These are phyloP conservation scores for Fonsecaea multimorphosa DNA, from an alignment of 2,329 filamentous ascomycete genomes.

Conservation along the genomic window DNA sequence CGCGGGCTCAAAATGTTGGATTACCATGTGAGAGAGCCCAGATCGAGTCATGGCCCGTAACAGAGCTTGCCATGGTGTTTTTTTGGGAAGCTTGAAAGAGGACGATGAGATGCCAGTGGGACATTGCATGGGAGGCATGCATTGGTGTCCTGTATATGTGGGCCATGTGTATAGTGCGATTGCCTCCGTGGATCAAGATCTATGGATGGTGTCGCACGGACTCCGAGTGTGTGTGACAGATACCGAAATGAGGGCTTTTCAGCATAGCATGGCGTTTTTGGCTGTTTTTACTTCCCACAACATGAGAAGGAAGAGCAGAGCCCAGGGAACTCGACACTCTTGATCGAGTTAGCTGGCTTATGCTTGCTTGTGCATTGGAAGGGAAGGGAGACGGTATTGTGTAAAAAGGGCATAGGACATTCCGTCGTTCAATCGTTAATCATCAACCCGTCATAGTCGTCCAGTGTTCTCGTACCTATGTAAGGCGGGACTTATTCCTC, in stretches of 20 bases:
- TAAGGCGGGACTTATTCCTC: constrained; percentile 41
- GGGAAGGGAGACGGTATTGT: background rate
- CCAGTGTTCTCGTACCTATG: constrained; percentile 32
- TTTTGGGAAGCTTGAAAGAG: background rate
- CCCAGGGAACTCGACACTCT: background rate
- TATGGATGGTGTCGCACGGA: background rate
- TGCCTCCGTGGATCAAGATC: background rate
- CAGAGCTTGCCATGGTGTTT: background rate
- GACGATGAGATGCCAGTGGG: background rate
- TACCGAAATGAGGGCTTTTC: constrained; percentile 12
- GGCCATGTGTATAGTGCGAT: constrained; percentile 1
- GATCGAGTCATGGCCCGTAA: background rate
- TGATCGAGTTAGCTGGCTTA: constrained; percentile 8
- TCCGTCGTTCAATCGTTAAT: background rate
- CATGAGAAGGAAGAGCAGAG: constrained; percentile 2
- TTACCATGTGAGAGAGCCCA: constrained; percentile 8
- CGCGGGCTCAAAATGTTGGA: constrained; percentile 10
- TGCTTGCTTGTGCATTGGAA: constrained; percentile 10
- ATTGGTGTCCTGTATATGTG: constrained; percentile 11
- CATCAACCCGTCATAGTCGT: background rate
- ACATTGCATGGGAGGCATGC: background rate
- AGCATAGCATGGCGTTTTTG: constrained; percentile 37
- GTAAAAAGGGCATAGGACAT: background rate
- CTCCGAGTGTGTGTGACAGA: constrained; percentile 1
- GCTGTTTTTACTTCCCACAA: background rate